Percentiles rank a stretch among this genome's conserved stretches.
Evolutionary conservation across 2,329 filamentous ascomycete genomes (phyloP).

Genomic region (Reticulascus tulasneorum): DNA sequence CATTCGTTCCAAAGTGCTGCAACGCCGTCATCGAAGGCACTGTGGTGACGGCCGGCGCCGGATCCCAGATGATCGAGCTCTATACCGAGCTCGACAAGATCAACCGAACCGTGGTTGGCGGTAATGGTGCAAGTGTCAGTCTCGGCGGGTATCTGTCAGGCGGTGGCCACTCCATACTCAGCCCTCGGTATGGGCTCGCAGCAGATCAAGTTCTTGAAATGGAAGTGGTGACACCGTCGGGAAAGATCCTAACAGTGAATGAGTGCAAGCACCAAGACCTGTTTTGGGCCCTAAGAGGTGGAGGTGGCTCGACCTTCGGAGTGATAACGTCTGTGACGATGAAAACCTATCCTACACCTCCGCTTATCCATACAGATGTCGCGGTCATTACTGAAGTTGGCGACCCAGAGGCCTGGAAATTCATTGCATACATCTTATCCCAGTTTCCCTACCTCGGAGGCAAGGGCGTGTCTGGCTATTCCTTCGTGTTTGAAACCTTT

Average conservation of each 20-base stretch:
- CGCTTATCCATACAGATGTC: conserved; percentile 21
- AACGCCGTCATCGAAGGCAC: conserved; percentile 37
- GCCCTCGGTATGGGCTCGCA: conserved; percentile 52
- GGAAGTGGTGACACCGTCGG: conserved; percentile 50
- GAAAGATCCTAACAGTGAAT: conserved; percentile 46
- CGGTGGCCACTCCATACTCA: conserved; percentile 55
- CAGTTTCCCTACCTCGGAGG: conserved; percentile 43
- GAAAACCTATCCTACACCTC: conserved; percentile 43
- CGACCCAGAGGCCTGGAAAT: conserved; percentile 38
- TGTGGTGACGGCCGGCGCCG: conserved; percentile 50
- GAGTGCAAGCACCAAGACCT: conserved; percentile 51
- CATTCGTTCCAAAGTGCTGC: too few species aligned
- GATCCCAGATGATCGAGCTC: conserved; percentile 45
- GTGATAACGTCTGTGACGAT: conserved; percentile 55
- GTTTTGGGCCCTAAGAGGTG: conserved; percentile 60
- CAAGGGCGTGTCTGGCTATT: conserved; percentile 48
- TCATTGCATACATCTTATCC: conserved; percentile 42
- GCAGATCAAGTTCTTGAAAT: conserved; percentile 59
- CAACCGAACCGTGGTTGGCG: conserved; percentile 50
- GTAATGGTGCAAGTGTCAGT: conserved; percentile 51
- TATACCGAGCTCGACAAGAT: conserved; percentile 39
- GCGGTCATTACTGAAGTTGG: conserved; percentile 20
- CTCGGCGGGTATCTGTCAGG: conserved; percentile 59
- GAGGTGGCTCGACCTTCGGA: conserved; percentile 58
- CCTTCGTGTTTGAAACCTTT: conserved; percentile 29